Conservation (phyloP, 208 protist genomes). For the Acanthamoeba healyi region DNA sequence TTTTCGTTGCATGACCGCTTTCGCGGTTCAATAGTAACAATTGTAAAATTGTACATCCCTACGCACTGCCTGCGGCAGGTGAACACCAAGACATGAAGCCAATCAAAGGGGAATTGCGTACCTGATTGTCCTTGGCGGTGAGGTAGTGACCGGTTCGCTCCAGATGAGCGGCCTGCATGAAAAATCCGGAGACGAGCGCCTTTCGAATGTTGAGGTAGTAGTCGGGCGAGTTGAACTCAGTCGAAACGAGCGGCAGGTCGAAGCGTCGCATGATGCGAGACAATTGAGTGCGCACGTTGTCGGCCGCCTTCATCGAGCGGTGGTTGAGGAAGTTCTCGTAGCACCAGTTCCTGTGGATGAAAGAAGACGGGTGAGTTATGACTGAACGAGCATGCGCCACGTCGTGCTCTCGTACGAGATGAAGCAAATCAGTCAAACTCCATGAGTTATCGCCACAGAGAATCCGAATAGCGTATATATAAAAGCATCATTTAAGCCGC, state of each 20-base stretch:
- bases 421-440: neutral
- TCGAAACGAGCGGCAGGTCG: conserved; percentile 86
- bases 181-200: conserved; percentile 95
- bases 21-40: neutral
- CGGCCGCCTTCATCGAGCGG: conserved; percentile 91
- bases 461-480: conserved; percentile 38
- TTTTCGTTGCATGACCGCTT: neutral
- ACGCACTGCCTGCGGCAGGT: neutral
- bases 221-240: conserved; percentile 86
- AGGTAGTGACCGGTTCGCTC: conserved; percentile 96
- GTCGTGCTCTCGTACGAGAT: neutral
- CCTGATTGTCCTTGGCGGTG: conserved; percentile 97
- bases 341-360: conserved; percentile 87
- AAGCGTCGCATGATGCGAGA: conserved; percentile 88
- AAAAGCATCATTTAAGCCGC: neutral
- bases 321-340: conserved; percentile 94
- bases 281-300: conserved; percentile 92
- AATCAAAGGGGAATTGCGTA: neutral
- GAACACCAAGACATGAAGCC: neutral
- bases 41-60: conserved; percentile 7
- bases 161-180: conserved; percentile 96
- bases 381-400: neutral
- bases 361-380: neutral
- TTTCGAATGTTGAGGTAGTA: conserved; percentile 95
- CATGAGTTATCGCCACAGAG: neutral